Conservation (phyloP, 2,329 filamentous ascomycete genomes). For the Coleophoma cylindrospora region DNA sequence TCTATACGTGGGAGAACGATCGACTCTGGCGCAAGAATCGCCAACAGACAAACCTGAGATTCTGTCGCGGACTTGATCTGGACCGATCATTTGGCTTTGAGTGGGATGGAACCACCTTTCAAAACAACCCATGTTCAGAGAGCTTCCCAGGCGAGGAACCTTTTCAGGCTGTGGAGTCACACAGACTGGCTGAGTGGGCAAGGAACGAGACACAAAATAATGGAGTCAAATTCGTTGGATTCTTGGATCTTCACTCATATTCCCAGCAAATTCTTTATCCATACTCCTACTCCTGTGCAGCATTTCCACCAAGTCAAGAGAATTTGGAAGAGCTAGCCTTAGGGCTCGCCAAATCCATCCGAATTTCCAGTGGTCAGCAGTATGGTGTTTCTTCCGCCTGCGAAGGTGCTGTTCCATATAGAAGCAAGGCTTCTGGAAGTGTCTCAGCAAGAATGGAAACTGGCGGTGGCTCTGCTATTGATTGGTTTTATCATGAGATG, state of each 20-base stretch:
- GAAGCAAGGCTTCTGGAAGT: conserved; percentile 24
- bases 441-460: conserved; percentile 55
- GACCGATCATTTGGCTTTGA: conserved; percentile 82
- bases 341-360: conserved; percentile 84
- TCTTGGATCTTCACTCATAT: conserved; percentile 90
- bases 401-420: conserved; percentile 61
- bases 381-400: conserved; percentile 83
- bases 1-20: conserved; percentile 89
- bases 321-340: conserved; percentile 87
- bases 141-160: conserved; percentile 79
- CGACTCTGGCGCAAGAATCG: conserved; percentile 93
- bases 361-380: conserved; percentile 68
- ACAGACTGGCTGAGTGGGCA: conserved; percentile 74
- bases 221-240: conserved; percentile 73
- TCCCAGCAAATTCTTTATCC: conserved; percentile 93
- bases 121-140: conserved; percentile 83
- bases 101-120: conserved; percentile 67
- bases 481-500: conserved; percentile 93
- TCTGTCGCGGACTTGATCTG: conserved; percentile 84
- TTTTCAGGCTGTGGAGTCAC: conserved; percentile 79
- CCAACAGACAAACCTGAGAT: conserved; percentile 74
- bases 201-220: conserved; percentile 68
- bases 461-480: conserved; percentile 79
- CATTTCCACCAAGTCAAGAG: conserved; percentile 78
- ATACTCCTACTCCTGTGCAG: conserved; percentile 78